phyloP scores from a whole-genome alignment of 2,329 filamentous ascomycete genomes.

The Pseudocercospora ulei region DNA sequence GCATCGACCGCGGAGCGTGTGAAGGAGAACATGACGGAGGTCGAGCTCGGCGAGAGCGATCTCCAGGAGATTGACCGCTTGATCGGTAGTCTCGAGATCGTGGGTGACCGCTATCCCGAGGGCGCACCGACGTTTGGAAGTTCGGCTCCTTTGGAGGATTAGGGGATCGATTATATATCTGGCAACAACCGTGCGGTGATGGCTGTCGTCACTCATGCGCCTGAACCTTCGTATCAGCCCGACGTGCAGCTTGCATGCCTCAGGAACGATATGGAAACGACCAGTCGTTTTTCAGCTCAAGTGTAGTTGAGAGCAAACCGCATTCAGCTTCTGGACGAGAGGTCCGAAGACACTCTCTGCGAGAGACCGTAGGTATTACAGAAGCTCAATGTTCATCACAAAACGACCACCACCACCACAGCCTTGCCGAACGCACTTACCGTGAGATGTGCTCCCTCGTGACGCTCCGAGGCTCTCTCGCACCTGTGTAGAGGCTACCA shows the following conservation, averaged over 20 bases:
- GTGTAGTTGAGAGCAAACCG: conserved; percentile 42
- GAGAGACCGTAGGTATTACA: conserved; percentile 43
- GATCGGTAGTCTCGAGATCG: conserved; percentile 40
- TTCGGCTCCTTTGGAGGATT: too few relatives aligned
- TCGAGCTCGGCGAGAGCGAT: conserved; percentile 41
- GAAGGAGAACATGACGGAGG: conserved; percentile 36
- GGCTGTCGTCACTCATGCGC: too few relatives aligned
- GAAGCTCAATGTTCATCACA: conserved; percentile 42
- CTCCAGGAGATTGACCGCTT: conserved; percentile 46
- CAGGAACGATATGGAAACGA: conserved; percentile 1
- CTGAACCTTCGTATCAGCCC: too few relatives aligned
- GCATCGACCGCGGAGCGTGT: conserved; percentile 35
- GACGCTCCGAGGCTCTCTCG: too few relatives aligned
- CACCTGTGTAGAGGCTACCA: too few relatives aligned
- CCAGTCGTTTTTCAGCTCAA: too few relatives aligned
- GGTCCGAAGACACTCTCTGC: conserved; percentile 11
- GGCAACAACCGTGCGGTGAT: too few relatives aligned
- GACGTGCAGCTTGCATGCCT: too few relatives aligned
- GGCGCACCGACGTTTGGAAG: conserved; percentile 17
- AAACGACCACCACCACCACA: too few relatives aligned
- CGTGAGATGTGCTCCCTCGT: too few relatives aligned
- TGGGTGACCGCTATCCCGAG: conserved; percentile 37
- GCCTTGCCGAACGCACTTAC: too few relatives aligned
- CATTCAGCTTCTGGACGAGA: conserved; percentile 34
- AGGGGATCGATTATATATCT: not conserved